Evolutionary conservation across 148 eudicot species (phyloP).

Genomic region (Nyssa sinensis): DNA sequence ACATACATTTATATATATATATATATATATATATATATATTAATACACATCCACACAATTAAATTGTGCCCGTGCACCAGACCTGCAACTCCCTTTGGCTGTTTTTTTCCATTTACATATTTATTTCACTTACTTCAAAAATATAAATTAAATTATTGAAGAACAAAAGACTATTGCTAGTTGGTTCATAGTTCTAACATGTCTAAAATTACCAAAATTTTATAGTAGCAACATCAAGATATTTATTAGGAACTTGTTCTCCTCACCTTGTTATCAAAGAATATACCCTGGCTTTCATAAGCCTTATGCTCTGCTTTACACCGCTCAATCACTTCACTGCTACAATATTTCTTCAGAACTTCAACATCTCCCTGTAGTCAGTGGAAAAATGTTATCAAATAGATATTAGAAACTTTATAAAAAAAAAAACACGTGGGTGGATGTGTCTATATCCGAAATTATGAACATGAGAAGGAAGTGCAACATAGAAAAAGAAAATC

Average conservation of each 20-base stretch:
- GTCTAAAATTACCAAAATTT: background rate
- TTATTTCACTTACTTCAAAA: background rate
- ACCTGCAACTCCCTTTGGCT: too few species aligned
- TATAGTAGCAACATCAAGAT: background rate
- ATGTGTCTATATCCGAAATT: background rate
- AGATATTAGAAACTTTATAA: background rate
- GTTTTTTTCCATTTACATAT: too few species aligned
- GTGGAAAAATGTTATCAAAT: constrained; percentile 1
- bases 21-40: too few species aligned
- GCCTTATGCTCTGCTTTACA: constrained; percentile 81
- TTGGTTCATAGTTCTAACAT: background rate
- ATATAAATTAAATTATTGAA: background rate
- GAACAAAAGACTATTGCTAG: background rate
- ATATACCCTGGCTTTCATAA: constrained; percentile 59
- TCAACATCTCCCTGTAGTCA: constrained; percentile 61
- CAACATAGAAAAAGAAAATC: background rate
- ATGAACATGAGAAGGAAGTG: background rate
- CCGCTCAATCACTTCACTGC: constrained; percentile 73
- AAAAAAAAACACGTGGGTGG: background rate
- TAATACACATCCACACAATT: too few species aligned
- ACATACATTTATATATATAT: too few species aligned
- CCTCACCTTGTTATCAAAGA: constrained; percentile 87
- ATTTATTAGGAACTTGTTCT: background rate
- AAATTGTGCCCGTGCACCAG: too few species aligned
- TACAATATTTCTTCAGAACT: constrained; percentile 68